Conservation (phyloP, 306 rosid species). For the Hylodesmum podocarpum region DNA sequence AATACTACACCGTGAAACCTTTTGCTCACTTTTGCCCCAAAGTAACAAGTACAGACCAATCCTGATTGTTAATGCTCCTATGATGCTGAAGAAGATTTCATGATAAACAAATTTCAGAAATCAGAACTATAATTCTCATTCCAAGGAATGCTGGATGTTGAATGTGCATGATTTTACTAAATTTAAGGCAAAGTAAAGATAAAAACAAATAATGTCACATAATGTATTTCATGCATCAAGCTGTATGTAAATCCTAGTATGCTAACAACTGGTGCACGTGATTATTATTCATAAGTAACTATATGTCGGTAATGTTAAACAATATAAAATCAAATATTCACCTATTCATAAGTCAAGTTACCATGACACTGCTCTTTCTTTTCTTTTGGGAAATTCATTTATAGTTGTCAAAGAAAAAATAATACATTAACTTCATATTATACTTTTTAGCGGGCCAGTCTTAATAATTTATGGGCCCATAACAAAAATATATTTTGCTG, state of each 20-base stretch:
- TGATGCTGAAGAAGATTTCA: constrained; percentile 51
- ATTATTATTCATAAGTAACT: neutral
- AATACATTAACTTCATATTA: neutral
- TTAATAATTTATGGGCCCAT: too few relatives aligned
- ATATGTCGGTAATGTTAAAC: neutral
- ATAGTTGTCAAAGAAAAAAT: neutral
- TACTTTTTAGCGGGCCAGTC: neutral
- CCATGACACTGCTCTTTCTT: neutral
- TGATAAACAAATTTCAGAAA: neutral
- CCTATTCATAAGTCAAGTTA: neutral
- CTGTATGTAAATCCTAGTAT: neutral
- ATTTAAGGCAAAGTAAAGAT: neutral
- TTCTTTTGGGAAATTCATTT: too few relatives aligned
- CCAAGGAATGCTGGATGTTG: neutral
- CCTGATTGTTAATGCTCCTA: constrained; percentile 64
- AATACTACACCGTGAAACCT: constrained; percentile 4
- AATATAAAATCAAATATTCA: neutral
- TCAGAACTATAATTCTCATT: neutral
- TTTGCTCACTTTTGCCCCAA: constrained; percentile 73
- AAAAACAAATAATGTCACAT: too few relatives aligned
- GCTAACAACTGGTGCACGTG: neutral
- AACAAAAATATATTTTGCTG: too few relatives aligned
- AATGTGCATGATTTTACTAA: neutral
- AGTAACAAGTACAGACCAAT: constrained; percentile 65
- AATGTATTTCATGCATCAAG: neutral